Base-by-base conservation (phyloP, 805 yeast species). In the Hermanozyma aechmeae region DNA sequence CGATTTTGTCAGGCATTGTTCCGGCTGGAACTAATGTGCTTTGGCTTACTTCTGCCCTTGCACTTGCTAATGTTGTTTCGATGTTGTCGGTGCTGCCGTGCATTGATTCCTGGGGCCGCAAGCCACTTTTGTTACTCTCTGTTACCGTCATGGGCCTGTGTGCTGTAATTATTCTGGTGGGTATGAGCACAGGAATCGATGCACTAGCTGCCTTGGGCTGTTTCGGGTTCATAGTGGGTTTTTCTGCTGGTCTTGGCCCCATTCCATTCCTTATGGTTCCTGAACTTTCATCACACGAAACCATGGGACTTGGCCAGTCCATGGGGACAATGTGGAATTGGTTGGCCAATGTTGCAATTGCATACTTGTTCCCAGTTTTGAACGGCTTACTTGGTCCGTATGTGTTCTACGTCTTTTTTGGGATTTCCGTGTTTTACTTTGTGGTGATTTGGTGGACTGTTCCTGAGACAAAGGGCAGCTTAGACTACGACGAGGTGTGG, bases 181-280 rank as follows among this genome's bases (percentile, higher is more conserved):
- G 58, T 1, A 33, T 58, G 9, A 32, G 39, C 3, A 13, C 34
- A 13, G 28, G 33, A 2, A 14, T 14, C 15, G 45, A 45, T 15
- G 29, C 39, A 14, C 34, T 51, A 6, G 35, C 53, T 2, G 53
- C 53, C 3, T 29, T 39, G 3, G 35, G 50, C 2, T 57, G 65
- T 34, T 54, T 53, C 33, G 48, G 46, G 4, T 59, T 55, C 30
- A 49, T 53, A 8, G 29, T 53, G 25, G 57, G 60, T 13, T 58
- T 45, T 32, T 47, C 63, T 6, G 27, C 55, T 5, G 66, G 65
- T 1, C 34, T 59, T 13, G 59, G 61, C 9, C 62, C 61, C 13
- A 40, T 60, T 16, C 64, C 63, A 11, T 59, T 53, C 26, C 37
- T 60, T 36, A 57, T 59, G 58, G 42, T 58, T 2, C 46, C 56